Base-by-base conservation (phyloP, 805 yeast genomes). In the Grigorovia transvaalensis region DNA sequence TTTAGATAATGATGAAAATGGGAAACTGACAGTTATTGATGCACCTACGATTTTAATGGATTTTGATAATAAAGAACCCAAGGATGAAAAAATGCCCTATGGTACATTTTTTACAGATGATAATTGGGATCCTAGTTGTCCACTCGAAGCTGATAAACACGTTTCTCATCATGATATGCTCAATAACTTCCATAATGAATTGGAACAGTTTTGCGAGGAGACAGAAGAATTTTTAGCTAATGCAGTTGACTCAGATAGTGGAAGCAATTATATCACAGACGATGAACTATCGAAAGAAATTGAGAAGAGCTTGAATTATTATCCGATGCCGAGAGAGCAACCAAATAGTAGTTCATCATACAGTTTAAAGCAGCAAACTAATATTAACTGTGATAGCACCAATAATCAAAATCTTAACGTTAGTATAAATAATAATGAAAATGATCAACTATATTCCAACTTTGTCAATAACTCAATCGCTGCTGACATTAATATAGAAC, bases 231-330 rank as follows among this genome's bases (percentile, higher is more conserved):
- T 18, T 30, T n/a, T 13, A 23, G 42, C 35, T 35, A 30, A 42
- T 20, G 51, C 47, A 40, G 38, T n/a, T 38, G 15, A 18, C 2
- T 6, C 41, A 15, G 50, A 40, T 4, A 17, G 17, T 35, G 42
- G 27, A 11, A 43, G 23, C 9, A 38, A 45, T 33, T 51, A 55
- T 29, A 58, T 51, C 44, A 44, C 44, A 15, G 54, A 49, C 6
- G 54, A 52, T 13, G 51, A 56, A 15, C 17, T 58, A 33, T 55
- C 61, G 2, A 53, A 52, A 15, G 60, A 58, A 38, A 57, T 59
- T 33, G 56, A 57, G 43, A 48, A 54, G 30, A 56, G 54, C 44
- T 48, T 61, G 9, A 54, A 55, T 11, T 53, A 57, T n/a, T 59
- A 56, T 51, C 57, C 54, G 17, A 53, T 59, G 4, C 56, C 57